Percentiles rank a stretch among this genome's conserved stretches.
Evolutionary conservation across 2,329 filamentous ascomycete genomes (phyloP).

Genomic region (Pezicula radicicola): DNA sequence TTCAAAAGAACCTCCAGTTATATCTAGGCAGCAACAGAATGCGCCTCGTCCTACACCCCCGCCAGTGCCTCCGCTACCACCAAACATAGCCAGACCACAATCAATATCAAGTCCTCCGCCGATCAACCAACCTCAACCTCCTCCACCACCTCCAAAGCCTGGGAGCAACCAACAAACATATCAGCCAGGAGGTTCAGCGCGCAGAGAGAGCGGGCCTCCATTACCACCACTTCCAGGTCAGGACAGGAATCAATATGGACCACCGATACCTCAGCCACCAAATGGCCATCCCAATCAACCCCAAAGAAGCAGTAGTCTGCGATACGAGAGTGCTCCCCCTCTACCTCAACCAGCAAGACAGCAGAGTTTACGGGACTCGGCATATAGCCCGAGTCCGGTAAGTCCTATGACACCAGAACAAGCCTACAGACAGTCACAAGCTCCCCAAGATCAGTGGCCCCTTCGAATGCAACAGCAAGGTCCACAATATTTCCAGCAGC

Average conservation of each 20-base stretch:
- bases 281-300: slow-evolving; percentile 18
- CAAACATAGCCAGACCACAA: slow-evolving; percentile 58
- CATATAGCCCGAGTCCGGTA: slow-evolving; percentile 13
- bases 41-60: slow-evolving; percentile 48
- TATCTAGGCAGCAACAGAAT: slow-evolving; percentile 62
- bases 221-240: slow-evolving; percentile 26
- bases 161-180: slow-evolving; percentile 12
- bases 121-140: slow-evolving; percentile 23
- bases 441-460: slow-evolving; percentile 17
- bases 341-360: slow-evolving; percentile 26
- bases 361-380: slow-evolving; percentile 17
- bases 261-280: slow-evolving; percentile 14
- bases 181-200: slow-evolving; percentile 10
- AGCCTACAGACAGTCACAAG: slow-evolving; percentile 12
- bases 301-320: slow-evolving; percentile 28
- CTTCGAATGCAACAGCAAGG: slow-evolving; percentile 16
- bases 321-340: slow-evolving; percentile 24
- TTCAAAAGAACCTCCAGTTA: slow-evolving; percentile 89
- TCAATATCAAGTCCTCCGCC: slow-evolving; percentile 36
- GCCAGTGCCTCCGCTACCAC: slow-evolving; percentile 69
- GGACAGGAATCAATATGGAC: slow-evolving; percentile 16
- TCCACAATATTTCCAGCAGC: not conserved
- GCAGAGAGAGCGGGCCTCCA: slow-evolving; percentile 25
- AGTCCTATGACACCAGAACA: slow-evolving; percentile 11
- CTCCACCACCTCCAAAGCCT: slow-evolving; percentile 30